These are phyloP conservation scores for Picochlorum sp. DNA, from an alignment of 139 green algal genomes.

Conservation along the genomic window DNA sequence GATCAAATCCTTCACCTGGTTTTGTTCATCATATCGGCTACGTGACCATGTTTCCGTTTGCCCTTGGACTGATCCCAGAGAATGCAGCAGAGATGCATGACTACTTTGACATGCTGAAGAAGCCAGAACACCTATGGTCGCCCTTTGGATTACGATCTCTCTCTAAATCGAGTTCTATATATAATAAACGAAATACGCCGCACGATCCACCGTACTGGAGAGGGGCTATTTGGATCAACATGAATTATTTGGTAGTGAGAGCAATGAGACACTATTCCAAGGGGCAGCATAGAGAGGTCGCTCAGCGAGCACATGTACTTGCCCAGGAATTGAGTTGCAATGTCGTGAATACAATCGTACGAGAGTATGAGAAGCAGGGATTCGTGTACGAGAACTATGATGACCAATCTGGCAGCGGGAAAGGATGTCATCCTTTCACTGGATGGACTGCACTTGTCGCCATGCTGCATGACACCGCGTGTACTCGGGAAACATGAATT, in stretches of 20 bases:
- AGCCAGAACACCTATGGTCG: constrained; percentile 65
- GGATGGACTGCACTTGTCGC: constrained; percentile 85
- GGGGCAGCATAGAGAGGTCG: constrained; percentile 22
- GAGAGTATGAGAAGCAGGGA: constrained; percentile 53
- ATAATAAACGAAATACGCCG: constrained; percentile 76
- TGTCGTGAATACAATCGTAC: constrained; percentile 62
- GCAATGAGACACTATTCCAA: constrained; percentile 44
- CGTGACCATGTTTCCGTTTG: constrained; percentile 84
- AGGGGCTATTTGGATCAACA: constrained; percentile 85
- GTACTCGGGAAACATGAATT: too few relatives aligned
- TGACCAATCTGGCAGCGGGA: constrained; percentile 57
- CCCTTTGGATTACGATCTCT: constrained; percentile 63
- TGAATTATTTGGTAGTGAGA: constrained; percentile 84
- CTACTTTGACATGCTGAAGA: constrained; percentile 51
- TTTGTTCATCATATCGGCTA: constrained; percentile 84
- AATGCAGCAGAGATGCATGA: constrained; percentile 37
- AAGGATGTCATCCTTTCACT: constrained; percentile 85
- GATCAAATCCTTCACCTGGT: constrained; percentile 25
- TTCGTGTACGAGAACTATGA: constrained; percentile 91
- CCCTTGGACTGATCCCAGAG: constrained; percentile 71
- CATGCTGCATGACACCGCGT: constrained; percentile 37
- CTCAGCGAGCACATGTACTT: constrained; percentile 18
- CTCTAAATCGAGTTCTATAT: constrained; percentile 44
- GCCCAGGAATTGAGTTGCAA: constrained; percentile 44
- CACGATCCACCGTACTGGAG: constrained; percentile 93